Evolutionary conservation across 805 yeast genomes (phyloP), one percentile per base, ranked within the genome.

Genomic region (Lipomyces chichibuensis): DNA sequence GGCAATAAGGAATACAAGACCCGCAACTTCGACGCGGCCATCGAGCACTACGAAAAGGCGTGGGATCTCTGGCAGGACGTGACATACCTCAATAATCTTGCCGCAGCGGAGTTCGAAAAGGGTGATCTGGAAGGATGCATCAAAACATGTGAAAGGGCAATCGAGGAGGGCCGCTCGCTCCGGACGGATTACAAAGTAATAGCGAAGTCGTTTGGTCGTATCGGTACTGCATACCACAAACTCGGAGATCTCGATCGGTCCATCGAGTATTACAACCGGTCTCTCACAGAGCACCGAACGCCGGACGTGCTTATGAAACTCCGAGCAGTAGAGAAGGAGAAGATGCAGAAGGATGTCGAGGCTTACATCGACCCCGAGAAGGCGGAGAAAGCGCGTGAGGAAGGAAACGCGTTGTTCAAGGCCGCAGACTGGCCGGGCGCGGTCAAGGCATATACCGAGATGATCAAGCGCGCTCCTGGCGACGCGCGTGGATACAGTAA

Each of bases 81-180:
- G 75, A 94, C 98, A 0, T 95, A 90, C 77, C 84, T 95, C 77
- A 95, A 96, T 83, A 95, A 95, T 84, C 87, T 96, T 75, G 95
- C 99, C 52, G 98, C 99, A 65, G 99, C 99, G 43, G 97, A 95
- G 80, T 95, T 80, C 76, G 99, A 95, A 81, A 92, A 93, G 79
- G 97, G 95, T 69, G 97, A 92, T 75, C 90, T 85, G 75, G 97
- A 92, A 65, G 80, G 88, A 11, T 93, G 97, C 53, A 90, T 95
- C 71, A 80, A 83, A 67, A 91, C 98, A 3, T 89, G 97, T 78
- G 81, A 85, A 73, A 80, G 80, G 60, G 98, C 99, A 32, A 85
- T 94, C 70, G 97, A 91, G 54, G 87, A 90, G 77, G 97, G 97
- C 71, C 87, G 97, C 81, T 94, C 89, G 73, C 75, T 84, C 78